These are phyloP conservation scores for Saccharum hybrid DNA, from an alignment of 202 grass and related monocot species.

Conservation along the genomic window DNA sequence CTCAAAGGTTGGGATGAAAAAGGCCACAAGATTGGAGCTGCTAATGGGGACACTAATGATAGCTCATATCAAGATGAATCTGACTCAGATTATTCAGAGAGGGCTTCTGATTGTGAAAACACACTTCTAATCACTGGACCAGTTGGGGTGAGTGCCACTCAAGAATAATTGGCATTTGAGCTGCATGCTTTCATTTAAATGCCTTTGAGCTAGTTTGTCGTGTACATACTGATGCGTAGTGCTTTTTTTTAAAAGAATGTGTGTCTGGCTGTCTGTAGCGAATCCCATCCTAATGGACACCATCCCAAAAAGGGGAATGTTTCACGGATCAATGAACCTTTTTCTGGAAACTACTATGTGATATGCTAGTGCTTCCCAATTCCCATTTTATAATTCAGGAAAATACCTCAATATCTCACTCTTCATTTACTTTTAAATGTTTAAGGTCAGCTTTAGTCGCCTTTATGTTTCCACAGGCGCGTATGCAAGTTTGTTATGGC, in stretches of 20 bases:
- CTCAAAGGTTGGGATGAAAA: conserved; percentile 83
- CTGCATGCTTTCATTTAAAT: conserved; percentile 20
- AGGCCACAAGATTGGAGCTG: conserved; percentile 59
- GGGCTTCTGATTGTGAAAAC: conserved; percentile 57
- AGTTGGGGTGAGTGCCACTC: conserved; percentile 70
- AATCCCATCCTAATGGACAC: conserved; percentile 18
- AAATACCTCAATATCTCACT: not conserved
- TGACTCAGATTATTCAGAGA: conserved; percentile 65
- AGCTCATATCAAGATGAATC: conserved; percentile 62
- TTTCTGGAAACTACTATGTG: not conserved
- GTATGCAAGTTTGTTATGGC: too few relatives aligned
- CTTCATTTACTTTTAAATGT: too few relatives aligned
- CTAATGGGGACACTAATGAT: conserved; percentile 54
- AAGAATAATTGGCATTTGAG: conserved; percentile 34
- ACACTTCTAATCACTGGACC: conserved; percentile 97
- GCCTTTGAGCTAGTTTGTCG: not conserved
- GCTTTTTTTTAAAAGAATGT: not conserved
- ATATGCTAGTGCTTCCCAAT: conserved; percentile 22
- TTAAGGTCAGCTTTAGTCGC: not conserved
- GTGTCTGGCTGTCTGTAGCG: not conserved
- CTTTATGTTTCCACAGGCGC: too few relatives aligned
- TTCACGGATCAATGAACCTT: not conserved
- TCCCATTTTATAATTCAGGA: conserved; percentile 5
- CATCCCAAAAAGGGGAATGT: not conserved
- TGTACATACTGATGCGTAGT: not conserved